Percentiles rank a stretch among this genome's conserved stretches.
phyloP scores from a whole-genome alignment of 331 rosid genomes.

The Malus hybrid region DNA sequence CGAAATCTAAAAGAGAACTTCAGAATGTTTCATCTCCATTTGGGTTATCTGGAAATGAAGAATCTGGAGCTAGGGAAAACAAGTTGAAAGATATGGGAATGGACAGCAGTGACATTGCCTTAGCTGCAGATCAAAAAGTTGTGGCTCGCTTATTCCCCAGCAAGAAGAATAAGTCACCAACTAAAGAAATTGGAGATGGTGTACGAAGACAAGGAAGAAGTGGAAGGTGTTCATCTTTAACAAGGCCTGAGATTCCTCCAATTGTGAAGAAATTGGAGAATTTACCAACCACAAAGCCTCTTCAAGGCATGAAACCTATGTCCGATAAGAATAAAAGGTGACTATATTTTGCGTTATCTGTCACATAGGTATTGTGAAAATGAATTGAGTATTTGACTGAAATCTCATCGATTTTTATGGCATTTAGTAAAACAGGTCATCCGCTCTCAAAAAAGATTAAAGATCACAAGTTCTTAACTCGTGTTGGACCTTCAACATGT shows the following conservation, averaged over 20 bases:
- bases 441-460: slow-evolving; percentile 78
- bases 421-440: slow-evolving; percentile 69
- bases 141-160: slow-evolving; percentile 36
- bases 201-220: slow-evolving; percentile 65
- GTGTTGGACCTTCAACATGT: slow-evolving; percentile 40
- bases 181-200: slow-evolving; percentile 56
- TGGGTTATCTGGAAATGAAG: slow-evolving; percentile 74
- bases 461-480: slow-evolving; percentile 62
- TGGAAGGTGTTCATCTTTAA: slow-evolving; percentile 55
- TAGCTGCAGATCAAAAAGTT: slow-evolving; percentile 33
- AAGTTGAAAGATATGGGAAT: slow-evolving; percentile 51
- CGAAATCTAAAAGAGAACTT: slow-evolving; percentile 34
- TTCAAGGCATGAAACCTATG: slow-evolving; percentile 37
- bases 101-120: slow-evolving; percentile 31
- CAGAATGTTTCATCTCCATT: slow-evolving; percentile 66
- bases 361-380: neutral
- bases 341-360: slow-evolving; percentile 8
- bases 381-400: neutral
- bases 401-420: slow-evolving; percentile 16
- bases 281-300: slow-evolving; percentile 40
- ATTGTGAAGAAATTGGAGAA: slow-evolving; percentile 52
- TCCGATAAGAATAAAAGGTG: slow-evolving; percentile 67
- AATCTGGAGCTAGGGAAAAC: slow-evolving; percentile 67
- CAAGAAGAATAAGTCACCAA: slow-evolving; percentile 52
- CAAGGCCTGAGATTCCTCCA: slow-evolving; percentile 48